Conservation (phyloP, 176 grass and related monocot genomes). For the Avena insularis region DNA sequence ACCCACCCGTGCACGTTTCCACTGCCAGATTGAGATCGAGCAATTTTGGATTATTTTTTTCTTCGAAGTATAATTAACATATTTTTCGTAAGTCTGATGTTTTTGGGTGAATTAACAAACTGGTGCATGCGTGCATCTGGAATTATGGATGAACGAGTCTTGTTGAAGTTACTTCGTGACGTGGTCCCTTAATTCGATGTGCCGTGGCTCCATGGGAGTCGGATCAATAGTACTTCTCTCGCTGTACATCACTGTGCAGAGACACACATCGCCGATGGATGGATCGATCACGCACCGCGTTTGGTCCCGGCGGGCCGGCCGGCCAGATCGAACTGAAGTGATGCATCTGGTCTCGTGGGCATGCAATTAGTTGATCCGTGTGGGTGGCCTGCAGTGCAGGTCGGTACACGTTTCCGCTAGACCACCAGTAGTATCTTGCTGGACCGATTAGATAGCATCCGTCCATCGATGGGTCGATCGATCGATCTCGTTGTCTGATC, state of each 20-base stretch:
- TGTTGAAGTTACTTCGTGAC: not conserved
- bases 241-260: not conserved
- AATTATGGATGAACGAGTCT: not conserved
- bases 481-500: not conserved
- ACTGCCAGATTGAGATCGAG: not conserved
- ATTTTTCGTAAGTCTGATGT: too few species aligned
- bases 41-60: too few species aligned
- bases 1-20: not conserved
- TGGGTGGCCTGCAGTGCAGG: not conserved
- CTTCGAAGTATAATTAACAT: not conserved
- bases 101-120: too few species aligned
- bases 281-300: not conserved
- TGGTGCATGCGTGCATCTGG: not conserved
- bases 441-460: constrained; percentile 21
- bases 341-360: not conserved
- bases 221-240: not conserved
- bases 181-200: not conserved
- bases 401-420: not conserved
- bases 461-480: not conserved
- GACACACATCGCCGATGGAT: not conserved
- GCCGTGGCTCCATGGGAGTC: not conserved
- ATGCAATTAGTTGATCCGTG: not conserved
- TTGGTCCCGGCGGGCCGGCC: not conserved
- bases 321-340: not conserved
- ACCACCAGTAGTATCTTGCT: not conserved